A percentile compares a stretch with the other conserved stretches of the same genome.
Evolutionary conservation across 169 alveolate genomes (phyloP).

Genomic region (Theileria annulata): DNA sequence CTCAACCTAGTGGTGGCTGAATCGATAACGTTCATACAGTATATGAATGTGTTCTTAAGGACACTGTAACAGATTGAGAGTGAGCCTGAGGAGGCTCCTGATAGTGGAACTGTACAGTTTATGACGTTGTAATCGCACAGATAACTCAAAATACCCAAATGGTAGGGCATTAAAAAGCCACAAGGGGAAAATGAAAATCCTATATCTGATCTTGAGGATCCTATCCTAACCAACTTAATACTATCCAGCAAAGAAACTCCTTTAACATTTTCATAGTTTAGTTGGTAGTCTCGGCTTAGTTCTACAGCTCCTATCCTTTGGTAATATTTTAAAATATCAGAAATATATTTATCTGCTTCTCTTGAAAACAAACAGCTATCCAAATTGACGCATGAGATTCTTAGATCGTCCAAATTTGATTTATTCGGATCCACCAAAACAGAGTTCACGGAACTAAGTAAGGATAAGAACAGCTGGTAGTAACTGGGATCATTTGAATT

Average conservation of each 20-base stretch:
- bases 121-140: constrained; percentile 68
- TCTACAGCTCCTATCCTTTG: constrained; percentile 20
- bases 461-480: constrained; percentile 17
- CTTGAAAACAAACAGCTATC: background rate
- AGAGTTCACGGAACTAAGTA: constrained; percentile 11
- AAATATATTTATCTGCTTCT: background rate
- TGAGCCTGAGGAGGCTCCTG: constrained; percentile 78
- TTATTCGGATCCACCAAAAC: background rate
- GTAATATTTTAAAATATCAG: constrained; percentile 5
- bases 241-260: constrained; percentile 9
- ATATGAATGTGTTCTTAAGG: constrained; percentile 30
- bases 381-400: background rate
- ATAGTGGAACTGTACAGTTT: constrained; percentile 64
- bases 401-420: background rate
- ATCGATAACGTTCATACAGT: constrained; percentile 56
- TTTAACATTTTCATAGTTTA: background rate
- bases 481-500: constrained; percentile 17
- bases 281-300: background rate
- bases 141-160: constrained; percentile 67
- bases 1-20: constrained; percentile 3
- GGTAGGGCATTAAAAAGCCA: constrained; percentile 74
- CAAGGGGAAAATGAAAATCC: constrained; percentile 77
- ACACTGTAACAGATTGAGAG: constrained; percentile 59
- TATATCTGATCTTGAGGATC: constrained; percentile 16
- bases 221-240: background rate